Evolutionary conservation across 805 yeast genomes (phyloP).

Genomic region (Teunomyces pallodes): DNA sequence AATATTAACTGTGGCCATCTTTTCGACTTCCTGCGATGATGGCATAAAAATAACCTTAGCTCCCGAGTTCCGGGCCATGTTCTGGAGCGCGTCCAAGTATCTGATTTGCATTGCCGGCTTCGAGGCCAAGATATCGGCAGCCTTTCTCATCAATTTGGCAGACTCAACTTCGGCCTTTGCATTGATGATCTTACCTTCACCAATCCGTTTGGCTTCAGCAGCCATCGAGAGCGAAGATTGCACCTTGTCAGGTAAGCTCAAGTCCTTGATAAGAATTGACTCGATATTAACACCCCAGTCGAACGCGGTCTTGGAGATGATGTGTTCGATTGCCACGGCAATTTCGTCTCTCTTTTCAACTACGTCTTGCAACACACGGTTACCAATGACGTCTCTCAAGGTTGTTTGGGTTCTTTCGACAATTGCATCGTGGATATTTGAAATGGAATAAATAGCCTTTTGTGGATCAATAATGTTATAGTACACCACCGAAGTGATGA

Average conservation of each 20-base stretch:
- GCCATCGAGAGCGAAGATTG: conserved; percentile 66
- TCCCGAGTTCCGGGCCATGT: conserved; percentile 60
- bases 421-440: conserved; percentile 53
- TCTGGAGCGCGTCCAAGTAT: conserved; percentile 75
- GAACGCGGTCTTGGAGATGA: conserved; percentile 59
- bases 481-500: conserved; percentile 64
- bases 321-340: conserved; percentile 60
- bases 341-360: conserved; percentile 72
- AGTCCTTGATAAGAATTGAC: conserved; percentile 65
- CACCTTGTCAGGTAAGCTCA: conserved; percentile 52
- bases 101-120: conserved; percentile 78
- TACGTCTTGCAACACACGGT: conserved; percentile 64
- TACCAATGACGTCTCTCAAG: conserved; percentile 67
- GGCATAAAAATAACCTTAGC: conserved; percentile 79
- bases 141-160: conserved; percentile 74
- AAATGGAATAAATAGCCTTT: conserved; percentile 58
- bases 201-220: conserved; percentile 72
- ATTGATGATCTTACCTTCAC: conserved; percentile 72
- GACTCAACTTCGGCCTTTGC: conserved; percentile 75
- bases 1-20: conserved; percentile 28
- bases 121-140: conserved; percentile 71
- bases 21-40: conserved; percentile 41
- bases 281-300: conserved; percentile 74
- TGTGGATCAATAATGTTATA: conserved; percentile 68
- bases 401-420: conserved; percentile 72